A percentile compares a stretch with the other conserved stretches of the same genome.
These are phyloP conservation scores for Alternaria longipes DNA, from an alignment of 2,329 filamentous ascomycete species.

Conservation along the genomic window DNA sequence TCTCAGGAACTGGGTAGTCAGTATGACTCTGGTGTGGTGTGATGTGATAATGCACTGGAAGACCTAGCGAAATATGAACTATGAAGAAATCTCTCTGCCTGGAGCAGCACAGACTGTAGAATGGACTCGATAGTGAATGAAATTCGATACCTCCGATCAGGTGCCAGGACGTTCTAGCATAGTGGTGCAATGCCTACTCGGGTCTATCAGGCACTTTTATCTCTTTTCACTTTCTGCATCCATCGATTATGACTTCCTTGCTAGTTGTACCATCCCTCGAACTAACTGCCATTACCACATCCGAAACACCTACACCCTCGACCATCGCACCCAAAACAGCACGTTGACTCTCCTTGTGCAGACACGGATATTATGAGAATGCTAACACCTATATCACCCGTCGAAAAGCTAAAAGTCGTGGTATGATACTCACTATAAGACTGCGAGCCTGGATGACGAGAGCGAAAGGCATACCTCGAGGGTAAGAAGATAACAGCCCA, in stretches of 20 bases:
- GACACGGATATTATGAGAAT: too few relatives aligned
- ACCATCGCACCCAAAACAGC: too few relatives aligned
- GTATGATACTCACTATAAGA: too few relatives aligned
- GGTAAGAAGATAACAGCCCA: too few relatives aligned
- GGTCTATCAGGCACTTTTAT: neutral
- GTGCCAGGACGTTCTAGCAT: neutral
- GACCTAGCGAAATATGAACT: neutral
- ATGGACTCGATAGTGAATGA: neutral
- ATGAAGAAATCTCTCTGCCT: neutral
- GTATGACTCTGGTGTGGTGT: too few relatives aligned
- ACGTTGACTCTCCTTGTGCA: too few relatives aligned
- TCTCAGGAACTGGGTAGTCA: accelerated
- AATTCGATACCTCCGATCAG: neutral
- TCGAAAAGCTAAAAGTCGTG: too few relatives aligned
- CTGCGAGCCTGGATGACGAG: too few relatives aligned
- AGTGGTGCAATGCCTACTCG: neutral
- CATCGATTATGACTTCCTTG: neutral
- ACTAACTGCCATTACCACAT: neutral
- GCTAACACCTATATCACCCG: too few relatives aligned
- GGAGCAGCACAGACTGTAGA: neutral
- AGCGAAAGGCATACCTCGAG: too few relatives aligned
- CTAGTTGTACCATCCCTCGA: neutral
- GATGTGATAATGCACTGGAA: neutral
- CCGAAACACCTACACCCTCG: neutral
- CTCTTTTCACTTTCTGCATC: neutral